Evolutionary conservation across 441 rosid species (phyloP).

Genomic region (Isatis lusitanica): DNA sequence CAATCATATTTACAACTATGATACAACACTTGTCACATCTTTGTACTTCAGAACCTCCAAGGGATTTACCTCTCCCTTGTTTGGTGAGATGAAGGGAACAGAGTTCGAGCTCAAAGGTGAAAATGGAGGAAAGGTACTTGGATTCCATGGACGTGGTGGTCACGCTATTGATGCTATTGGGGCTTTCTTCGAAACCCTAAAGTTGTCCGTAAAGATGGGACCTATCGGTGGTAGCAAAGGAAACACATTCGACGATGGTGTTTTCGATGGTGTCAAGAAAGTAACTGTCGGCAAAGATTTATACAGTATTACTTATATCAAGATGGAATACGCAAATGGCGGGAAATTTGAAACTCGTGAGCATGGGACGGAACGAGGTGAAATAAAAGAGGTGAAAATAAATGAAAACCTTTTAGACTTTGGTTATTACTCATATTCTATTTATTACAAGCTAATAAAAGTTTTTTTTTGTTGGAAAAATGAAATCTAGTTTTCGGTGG

Average conservation of each 20-base stretch:
- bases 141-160: conserved; percentile 33
- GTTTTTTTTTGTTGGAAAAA: too few relatives aligned
- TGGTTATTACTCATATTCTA: too few relatives aligned
- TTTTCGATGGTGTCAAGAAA: not conserved
- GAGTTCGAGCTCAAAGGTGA: conserved; percentile 21
- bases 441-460: too few relatives aligned
- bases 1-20: not conserved
- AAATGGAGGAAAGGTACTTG: conserved; percentile 33
- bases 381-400: not conserved
- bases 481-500: conserved; percentile 21
- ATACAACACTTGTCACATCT: not conserved
- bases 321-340: conserved; percentile 1
- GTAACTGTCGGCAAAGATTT: conserved; percentile 17
- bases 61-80: conserved; percentile 17
- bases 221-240: too few relatives aligned
- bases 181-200: too few relatives aligned
- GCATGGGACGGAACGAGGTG: not conserved
- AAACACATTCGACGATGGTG: conserved; percentile 17
- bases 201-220: too few relatives aligned
- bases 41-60: conserved; percentile 24
- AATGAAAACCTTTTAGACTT: not conserved
- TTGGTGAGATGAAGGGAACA: conserved; percentile 7
- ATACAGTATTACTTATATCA: not conserved
- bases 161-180: conserved; percentile 23
- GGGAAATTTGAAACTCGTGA: not conserved